Percentiles rank a stretch among this genome's conserved stretches.
These are phyloP conservation scores for Citrus cavaleriei DNA, from an alignment of 345 rosid genomes.

Conservation along the genomic window DNA sequence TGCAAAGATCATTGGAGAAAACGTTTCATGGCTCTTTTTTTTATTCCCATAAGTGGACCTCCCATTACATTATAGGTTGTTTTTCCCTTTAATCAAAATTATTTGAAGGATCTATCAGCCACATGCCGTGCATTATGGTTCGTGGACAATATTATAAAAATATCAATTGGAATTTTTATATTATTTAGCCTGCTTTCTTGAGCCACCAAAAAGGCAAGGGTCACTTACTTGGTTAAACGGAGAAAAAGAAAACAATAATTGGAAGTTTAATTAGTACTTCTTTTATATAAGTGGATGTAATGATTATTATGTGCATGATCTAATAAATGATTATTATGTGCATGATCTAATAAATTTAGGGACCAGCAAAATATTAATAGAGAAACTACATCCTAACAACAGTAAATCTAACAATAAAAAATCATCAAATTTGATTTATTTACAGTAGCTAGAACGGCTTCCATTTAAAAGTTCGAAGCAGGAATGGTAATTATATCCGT, in stretches of 20 bases:
- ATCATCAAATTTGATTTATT: too few species aligned
- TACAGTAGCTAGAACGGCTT: too few species aligned
- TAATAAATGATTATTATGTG: neutral
- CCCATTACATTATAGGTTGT: neutral
- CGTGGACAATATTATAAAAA: neutral
- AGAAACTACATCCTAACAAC: too few species aligned
- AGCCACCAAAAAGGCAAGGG: conserved; percentile 30
- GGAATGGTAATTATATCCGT: too few species aligned
- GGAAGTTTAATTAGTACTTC: neutral
- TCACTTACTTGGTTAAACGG: neutral
- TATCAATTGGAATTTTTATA: neutral
- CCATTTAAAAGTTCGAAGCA: too few species aligned
- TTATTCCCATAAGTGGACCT: too few species aligned
- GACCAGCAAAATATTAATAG: too few species aligned
- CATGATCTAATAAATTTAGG: neutral
- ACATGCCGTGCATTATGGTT: conserved; percentile 5
- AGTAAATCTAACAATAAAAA: too few species aligned
- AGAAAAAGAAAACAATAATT: neutral
- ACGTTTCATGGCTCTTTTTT: neutral
- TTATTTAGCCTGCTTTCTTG: conserved; percentile 18
- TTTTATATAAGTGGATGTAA: neutral
- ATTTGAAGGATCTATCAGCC: neutral
- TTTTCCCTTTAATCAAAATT: neutral
- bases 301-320: neutral
- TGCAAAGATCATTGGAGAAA: too few species aligned